phyloP scores from a whole-genome alignment of 495 filamentous ascomycete species.

The Penicillium simplicissimum region DNA sequence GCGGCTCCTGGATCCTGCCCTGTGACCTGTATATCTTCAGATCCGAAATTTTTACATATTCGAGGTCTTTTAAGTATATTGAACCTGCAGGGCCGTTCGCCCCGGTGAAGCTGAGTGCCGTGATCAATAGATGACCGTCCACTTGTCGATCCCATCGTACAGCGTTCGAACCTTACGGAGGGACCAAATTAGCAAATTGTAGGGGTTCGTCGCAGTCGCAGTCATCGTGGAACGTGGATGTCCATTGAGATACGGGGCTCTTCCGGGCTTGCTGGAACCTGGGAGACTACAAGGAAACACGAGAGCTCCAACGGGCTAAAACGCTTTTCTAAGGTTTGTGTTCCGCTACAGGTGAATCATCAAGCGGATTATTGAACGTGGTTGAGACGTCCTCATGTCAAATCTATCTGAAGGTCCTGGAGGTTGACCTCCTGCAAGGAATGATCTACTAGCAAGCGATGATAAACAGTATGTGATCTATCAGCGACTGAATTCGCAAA shows the following conservation, averaged over 20 bases:
- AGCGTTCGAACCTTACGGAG: slow-evolving; percentile 7
- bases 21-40: too few relatives aligned
- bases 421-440: background rate
- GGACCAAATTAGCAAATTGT: background rate
- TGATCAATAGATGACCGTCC: slow-evolving; percentile 3
- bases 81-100: too few relatives aligned
- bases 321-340: background rate
- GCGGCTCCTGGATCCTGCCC: too few relatives aligned
- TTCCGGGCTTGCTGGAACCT: too few relatives aligned
- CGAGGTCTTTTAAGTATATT: too few relatives aligned
- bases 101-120: background rate
- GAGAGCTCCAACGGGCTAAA: background rate
- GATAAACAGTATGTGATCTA: too few relatives aligned
- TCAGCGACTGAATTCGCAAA: background rate
- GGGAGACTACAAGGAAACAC: background rate
- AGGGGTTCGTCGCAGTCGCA: background rate
- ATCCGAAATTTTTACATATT: too few relatives aligned
- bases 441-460: background rate
- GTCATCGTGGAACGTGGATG: background rate
- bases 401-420: too few relatives aligned
- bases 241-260: background rate
- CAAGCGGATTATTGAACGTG: too few relatives aligned
- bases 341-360: background rate
- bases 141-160: slow-evolving; percentile 10
- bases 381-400: too few relatives aligned